These are phyloP conservation scores for Lecanicillium sp. DNA, from an alignment of 2,329 filamentous ascomycete genomes.

Conservation along the genomic window DNA sequence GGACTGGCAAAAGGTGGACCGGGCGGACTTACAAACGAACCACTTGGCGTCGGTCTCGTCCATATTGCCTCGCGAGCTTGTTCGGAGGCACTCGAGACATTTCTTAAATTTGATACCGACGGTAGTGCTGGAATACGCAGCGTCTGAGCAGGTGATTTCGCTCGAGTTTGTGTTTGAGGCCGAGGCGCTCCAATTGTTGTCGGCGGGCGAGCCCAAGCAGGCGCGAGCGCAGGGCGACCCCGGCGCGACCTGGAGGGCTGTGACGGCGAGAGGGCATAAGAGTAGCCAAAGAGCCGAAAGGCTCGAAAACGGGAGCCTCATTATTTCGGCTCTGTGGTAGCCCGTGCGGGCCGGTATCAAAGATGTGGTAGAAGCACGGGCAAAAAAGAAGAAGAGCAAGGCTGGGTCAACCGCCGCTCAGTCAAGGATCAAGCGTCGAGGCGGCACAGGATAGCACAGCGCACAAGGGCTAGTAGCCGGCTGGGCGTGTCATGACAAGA, in stretches of 20 bases:
- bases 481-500: no score
- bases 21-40: slow-evolving; percentile 38
- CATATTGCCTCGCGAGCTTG: slow-evolving; percentile 31
- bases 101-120: slow-evolving; percentile 37
- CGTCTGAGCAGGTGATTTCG: slow-evolving; percentile 40
- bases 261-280: slow-evolving; percentile 10
- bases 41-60: slow-evolving; percentile 34
- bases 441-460: no score
- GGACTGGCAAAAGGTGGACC: not conserved
- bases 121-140: slow-evolving; percentile 27
- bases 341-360: no score
- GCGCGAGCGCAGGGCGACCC: slow-evolving; percentile 41
- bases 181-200: slow-evolving; percentile 23
- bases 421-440: no score
- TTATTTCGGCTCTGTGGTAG: no score
- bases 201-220: slow-evolving; percentile 33
- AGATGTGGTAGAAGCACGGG: no score
- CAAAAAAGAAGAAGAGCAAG: no score
- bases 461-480: no score
- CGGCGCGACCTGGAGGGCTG: slow-evolving; percentile 38
- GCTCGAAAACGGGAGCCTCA: slow-evolving; percentile 5
- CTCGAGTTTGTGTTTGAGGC: slow-evolving; percentile 33
- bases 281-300: slow-evolving; percentile 10
- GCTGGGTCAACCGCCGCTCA: no score
- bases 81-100: slow-evolving; percentile 39